These are phyloP conservation scores for Colletotrichum sojae DNA, from an alignment of 2,329 filamentous ascomycete species.

Conservation along the genomic window DNA sequence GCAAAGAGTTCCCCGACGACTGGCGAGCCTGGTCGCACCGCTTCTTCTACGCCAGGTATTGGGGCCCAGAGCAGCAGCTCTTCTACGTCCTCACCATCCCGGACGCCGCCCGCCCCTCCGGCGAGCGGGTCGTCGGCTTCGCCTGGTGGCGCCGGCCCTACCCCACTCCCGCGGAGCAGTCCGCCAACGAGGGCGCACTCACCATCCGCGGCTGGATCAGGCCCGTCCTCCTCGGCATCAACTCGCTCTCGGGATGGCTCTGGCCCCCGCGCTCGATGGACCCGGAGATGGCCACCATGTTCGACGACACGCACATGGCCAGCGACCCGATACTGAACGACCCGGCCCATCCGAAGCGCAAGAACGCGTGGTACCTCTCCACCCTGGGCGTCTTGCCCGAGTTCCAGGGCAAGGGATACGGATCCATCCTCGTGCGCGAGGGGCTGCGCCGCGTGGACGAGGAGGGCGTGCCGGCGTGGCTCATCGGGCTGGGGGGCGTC, in stretches of 20 bases:
- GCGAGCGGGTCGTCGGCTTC: constrained; percentile 47
- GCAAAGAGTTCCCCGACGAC: constrained; percentile 43
- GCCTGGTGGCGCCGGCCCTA: constrained; percentile 52
- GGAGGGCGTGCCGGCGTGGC: constrained; percentile 49
- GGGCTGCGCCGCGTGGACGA: constrained; percentile 48
- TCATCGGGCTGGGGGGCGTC: constrained; percentile 50
- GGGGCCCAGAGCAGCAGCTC: constrained; percentile 47
- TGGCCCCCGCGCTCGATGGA: constrained; percentile 45
- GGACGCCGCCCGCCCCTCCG: constrained; percentile 40
- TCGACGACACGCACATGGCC: constrained; percentile 46
- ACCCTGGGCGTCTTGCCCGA: constrained; percentile 50
- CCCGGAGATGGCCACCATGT: constrained; percentile 42
- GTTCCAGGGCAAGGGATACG: constrained; percentile 51
- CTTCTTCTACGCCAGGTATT: constrained; percentile 51
- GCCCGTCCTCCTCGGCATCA: constrained; percentile 45
- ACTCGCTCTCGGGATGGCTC: constrained; percentile 46
- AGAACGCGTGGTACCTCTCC: constrained; percentile 53
- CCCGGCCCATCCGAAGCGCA: constrained; percentile 48
- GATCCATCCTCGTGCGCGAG: constrained; percentile 49
- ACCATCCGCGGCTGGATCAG: constrained; percentile 47
- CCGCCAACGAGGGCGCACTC: constrained; percentile 36
- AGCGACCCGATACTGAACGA: constrained; percentile 45
- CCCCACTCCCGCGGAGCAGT: constrained; percentile 23
- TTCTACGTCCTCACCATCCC: constrained; percentile 48
- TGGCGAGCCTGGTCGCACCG: constrained; percentile 44